Conservation (phyloP, 768 basidiomycete genomes). For the Suillus clintonianus region DNA sequence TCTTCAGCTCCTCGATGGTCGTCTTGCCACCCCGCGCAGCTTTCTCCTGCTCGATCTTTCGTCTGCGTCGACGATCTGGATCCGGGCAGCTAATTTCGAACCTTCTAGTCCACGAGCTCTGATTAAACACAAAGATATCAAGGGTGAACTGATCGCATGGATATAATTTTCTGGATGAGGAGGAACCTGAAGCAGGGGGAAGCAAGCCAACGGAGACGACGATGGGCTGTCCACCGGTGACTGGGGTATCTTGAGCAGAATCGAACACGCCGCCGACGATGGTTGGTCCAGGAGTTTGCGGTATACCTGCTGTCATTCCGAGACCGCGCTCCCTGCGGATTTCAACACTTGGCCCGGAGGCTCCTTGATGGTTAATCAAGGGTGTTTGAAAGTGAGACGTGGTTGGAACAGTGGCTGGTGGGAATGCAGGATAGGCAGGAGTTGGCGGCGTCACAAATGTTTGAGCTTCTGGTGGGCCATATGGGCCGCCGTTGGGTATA, state of each 20-base stretch:
- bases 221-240: constrained; percentile 51
- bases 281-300: constrained; percentile 59
- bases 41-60: constrained; percentile 37
- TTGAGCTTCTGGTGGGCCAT: constrained; percentile 20
- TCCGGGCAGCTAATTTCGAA: constrained; percentile 77
- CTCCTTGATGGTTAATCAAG: constrained; percentile 49
- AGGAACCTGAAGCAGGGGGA: constrained; percentile 20
- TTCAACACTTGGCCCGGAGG: constrained; percentile 62
- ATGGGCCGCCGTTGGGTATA: constrained; percentile 7
- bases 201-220: constrained; percentile 69
- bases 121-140: constrained; percentile 88
- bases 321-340: constrained; percentile 60
- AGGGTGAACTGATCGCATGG: constrained; percentile 76
- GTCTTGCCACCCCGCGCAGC: constrained; percentile 15
- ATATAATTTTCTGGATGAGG: constrained; percentile 51
- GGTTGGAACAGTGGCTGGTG: constrained; percentile 48
- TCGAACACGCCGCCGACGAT: constrained; percentile 45
- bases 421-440: constrained; percentile 75
- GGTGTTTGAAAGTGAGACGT: constrained; percentile 61
- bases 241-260: constrained; percentile 19
- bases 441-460: constrained; percentile 47
- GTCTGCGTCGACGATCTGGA: constrained; percentile 42
- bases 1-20: constrained; percentile 27
- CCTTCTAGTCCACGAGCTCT: constrained; percentile 70
- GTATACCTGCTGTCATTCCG: constrained; percentile 32